Conservation (phyloP, 306 rosid species). For the Prunus campanulata region DNA sequence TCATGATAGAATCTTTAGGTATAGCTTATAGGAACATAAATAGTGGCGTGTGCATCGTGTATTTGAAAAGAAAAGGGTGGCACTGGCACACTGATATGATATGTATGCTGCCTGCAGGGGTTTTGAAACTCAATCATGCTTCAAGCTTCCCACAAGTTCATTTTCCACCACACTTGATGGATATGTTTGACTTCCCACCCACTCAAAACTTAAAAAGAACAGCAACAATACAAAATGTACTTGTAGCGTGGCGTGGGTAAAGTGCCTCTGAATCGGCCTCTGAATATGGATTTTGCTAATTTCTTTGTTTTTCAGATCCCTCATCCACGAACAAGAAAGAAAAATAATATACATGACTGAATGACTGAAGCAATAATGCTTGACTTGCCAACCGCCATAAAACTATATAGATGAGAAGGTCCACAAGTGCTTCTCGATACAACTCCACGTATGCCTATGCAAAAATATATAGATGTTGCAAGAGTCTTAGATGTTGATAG, state of each 20-base stretch:
- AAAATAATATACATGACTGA: too few species aligned
- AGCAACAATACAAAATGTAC: constrained; percentile 43
- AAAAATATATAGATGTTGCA: too few species aligned
- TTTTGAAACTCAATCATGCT: constrained; percentile 49
- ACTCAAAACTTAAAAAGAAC: constrained; percentile 29
- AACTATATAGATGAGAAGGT: too few species aligned
- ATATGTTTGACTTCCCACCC: constrained; percentile 38
- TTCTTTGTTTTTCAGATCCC: too few species aligned
- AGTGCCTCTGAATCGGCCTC: too few species aligned
- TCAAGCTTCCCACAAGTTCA: constrained; percentile 11
- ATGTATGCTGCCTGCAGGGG: constrained; percentile 23
- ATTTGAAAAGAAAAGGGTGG: constrained; percentile 29
- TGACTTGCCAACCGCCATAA: too few species aligned
- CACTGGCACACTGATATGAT: constrained; percentile 33
- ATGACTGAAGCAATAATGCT: too few species aligned
- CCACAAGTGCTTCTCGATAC: too few species aligned
- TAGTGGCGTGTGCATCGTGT: constrained; percentile 54
- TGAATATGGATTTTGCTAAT: too few species aligned
- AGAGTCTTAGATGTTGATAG: too few species aligned
- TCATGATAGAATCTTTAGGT: constrained; percentile 42
- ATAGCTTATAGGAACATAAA: constrained; percentile 33
- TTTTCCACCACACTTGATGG: constrained; percentile 46
- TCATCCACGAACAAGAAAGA: too few species aligned
- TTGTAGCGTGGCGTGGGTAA: neutral
- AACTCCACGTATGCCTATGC: too few species aligned